Evolutionary conservation across 225 moss, liverwort and hornwort genomes (phyloP), one percentile per base, ranked within the genome.

Genomic region (Rhytidiadelphus loreus): DNA sequence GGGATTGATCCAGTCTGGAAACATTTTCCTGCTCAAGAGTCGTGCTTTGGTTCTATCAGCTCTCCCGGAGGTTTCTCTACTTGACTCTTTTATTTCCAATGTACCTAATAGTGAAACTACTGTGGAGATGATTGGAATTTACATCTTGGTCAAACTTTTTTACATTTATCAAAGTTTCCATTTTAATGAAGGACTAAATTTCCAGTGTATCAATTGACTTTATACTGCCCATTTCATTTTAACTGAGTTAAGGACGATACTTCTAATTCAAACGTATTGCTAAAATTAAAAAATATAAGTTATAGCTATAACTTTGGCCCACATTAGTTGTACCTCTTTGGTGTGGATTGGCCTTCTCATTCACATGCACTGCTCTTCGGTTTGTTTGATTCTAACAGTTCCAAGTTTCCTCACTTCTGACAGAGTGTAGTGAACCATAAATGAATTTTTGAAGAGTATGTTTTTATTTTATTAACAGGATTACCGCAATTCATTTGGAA

Each of bases 11-110:
- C 97, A 96, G 87, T 90, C 96, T 37, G 97, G 90, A 66, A 98
- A 98, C 79, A 97, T 98, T 84, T 86, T 92, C 89, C 92, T 98
- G 80, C 94, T 98, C 58, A 98, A 96, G 85, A 91, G 94, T 73
- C 96, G 97, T 78, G 92, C 98, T 80, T 91, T 98, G 77, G 86
- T 94, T 70, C 91, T 93, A 77, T 95, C 97, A 75, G 94, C 95
- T 41, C 92, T 96, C 83, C 98, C 98, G 20, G 94, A 96, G 96
- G 98, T 81, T 21, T 81, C 46, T 81, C 83, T 44, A 56, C 55
- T 83, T 24, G 43, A 73, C 39, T 53, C 80, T 62, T n/a, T 60
- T 25, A 29, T n/a, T 39, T 62, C 63, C 39, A 39, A 28, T 62
- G 46, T 29, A 76, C 50, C 76, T n/a, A 52, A 16, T 50, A 30